These are phyloP conservation scores for Aristolochia californica DNA, from an alignment of 164 flowering plant species.

Conservation along the genomic window DNA sequence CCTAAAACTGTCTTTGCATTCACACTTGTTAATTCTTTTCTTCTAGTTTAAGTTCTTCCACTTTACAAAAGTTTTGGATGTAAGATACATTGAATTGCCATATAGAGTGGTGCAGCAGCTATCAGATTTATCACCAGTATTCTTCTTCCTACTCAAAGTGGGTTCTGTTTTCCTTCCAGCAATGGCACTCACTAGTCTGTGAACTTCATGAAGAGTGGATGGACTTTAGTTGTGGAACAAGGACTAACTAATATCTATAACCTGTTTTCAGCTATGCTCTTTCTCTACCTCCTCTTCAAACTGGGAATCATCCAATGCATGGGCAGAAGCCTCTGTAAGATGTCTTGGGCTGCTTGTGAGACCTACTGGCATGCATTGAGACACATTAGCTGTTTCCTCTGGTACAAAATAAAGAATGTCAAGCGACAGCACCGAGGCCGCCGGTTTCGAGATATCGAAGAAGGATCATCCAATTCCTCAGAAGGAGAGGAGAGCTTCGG, in stretches of 20 bases:
- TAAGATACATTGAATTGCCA: neutral
- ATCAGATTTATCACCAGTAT: neutral
- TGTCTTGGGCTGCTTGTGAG: constrained; percentile 54
- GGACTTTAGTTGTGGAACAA: neutral
- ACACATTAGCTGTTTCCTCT: constrained; percentile 37
- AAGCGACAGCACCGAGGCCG: constrained; percentile 47
- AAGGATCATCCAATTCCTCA: constrained; percentile 27
- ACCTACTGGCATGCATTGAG: constrained; percentile 38
- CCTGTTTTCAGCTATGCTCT: constrained; percentile 31
- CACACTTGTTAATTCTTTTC: no score
- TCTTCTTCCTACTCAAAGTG: neutral
- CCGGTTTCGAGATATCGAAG: constrained; percentile 34
- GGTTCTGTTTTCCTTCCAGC: no score
- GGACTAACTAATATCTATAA: neutral
- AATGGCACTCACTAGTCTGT: no score
- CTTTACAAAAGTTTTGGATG: no score
- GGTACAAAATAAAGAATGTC: constrained; percentile 46
- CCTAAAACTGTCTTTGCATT: no score
- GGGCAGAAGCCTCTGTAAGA: constrained; percentile 49
- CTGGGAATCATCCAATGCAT: constrained; percentile 62
- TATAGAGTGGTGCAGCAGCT: neutral
- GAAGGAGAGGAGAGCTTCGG: constrained; percentile 13
- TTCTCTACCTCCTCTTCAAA: constrained; percentile 47
- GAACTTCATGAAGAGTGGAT: neutral
- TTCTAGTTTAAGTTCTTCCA: no score